Conservation (phyloP, 1,284 basidiomycete species). For the Ceratobasidium sp. region DNA sequence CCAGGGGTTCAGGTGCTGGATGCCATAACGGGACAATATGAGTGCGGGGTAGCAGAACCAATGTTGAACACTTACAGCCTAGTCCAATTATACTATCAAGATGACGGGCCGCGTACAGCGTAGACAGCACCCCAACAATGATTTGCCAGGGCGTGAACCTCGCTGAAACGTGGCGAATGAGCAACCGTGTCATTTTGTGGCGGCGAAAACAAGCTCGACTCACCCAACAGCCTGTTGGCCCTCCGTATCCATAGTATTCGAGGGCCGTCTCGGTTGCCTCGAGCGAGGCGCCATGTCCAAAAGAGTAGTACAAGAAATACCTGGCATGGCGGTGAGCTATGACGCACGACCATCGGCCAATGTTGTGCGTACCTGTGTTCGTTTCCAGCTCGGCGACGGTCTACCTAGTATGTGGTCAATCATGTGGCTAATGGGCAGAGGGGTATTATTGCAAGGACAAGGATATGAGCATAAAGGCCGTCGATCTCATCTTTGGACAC, state of each 20-base stretch:
- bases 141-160: slow-evolving; percentile 96
- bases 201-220: slow-evolving; percentile 48
- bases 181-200: neutral
- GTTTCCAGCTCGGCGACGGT: slow-evolving; percentile 77
- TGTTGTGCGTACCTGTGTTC: slow-evolving; percentile 63
- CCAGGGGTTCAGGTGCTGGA: slow-evolving; percentile 90
- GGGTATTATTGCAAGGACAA: neutral
- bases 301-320: slow-evolving; percentile 88
- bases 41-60: neutral
- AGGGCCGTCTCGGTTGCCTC: slow-evolving; percentile 73
- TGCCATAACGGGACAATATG: slow-evolving; percentile 13
- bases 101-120: slow-evolving; percentile 85
- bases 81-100: slow-evolving; percentile 88
- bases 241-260: slow-evolving; percentile 67
- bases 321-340: slow-evolving; percentile 50
- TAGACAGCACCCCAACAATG: slow-evolving; percentile 82
- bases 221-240: slow-evolving; percentile 68
- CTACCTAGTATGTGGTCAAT: slow-evolving; percentile 84
- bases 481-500: neutral
- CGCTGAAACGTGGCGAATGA: slow-evolving; percentile 55
- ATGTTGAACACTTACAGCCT: slow-evolving; percentile 64
- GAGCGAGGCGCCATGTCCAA: slow-evolving; percentile 82
- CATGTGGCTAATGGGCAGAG: slow-evolving; percentile 56
- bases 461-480: neutral
- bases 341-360: neutral